These are phyloP conservation scores for Colletotrichum spaethianum DNA, from an alignment of 2,329 filamentous ascomycete genomes.

Conservation along the genomic window DNA sequence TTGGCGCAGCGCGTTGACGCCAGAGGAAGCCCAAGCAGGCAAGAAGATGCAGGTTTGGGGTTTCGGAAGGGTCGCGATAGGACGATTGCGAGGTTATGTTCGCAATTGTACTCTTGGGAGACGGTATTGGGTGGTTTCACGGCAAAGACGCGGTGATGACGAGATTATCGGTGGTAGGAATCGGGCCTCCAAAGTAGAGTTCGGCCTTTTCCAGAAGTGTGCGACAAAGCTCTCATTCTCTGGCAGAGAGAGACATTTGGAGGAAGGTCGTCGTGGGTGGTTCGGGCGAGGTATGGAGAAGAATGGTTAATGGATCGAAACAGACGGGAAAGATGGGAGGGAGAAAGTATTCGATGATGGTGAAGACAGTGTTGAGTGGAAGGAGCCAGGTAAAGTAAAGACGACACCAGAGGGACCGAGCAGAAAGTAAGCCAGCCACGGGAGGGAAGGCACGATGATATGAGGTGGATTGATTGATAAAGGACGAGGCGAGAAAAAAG, in stretches of 20 bases:
- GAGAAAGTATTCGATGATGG: no score
- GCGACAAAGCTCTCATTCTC: slow-evolving; percentile 39
- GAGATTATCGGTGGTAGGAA: slow-evolving; percentile 37
- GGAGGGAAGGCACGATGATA: slow-evolving; percentile 21
- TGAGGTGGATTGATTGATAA: slow-evolving; percentile 33
- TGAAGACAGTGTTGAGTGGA: background rate
- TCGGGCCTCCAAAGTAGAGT: slow-evolving; percentile 37
- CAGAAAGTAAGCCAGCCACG: background rate
- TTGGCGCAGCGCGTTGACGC: slow-evolving; percentile 39
- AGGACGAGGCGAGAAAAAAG: slow-evolving; percentile 2
- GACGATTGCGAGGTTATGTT: slow-evolving; percentile 16
- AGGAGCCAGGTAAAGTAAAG: background rate
- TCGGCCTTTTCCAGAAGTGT: slow-evolving; percentile 38
- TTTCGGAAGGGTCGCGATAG: slow-evolving; percentile 29
- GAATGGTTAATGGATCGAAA: background rate
- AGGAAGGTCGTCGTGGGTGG: background rate
- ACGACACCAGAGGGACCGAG: background rate
- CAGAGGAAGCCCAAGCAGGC: slow-evolving; percentile 27
- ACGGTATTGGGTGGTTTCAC: background rate
- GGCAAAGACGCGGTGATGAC: background rate
- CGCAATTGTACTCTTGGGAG: background rate
- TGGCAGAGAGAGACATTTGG: slow-evolving; percentile 34
- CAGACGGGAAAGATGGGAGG: background rate
- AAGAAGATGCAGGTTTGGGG: slow-evolving; percentile 19
- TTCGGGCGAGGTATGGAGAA: background rate